Base-by-base conservation (phyloP, 768 basidiomycete species). In the Mycena belliarum region DNA sequence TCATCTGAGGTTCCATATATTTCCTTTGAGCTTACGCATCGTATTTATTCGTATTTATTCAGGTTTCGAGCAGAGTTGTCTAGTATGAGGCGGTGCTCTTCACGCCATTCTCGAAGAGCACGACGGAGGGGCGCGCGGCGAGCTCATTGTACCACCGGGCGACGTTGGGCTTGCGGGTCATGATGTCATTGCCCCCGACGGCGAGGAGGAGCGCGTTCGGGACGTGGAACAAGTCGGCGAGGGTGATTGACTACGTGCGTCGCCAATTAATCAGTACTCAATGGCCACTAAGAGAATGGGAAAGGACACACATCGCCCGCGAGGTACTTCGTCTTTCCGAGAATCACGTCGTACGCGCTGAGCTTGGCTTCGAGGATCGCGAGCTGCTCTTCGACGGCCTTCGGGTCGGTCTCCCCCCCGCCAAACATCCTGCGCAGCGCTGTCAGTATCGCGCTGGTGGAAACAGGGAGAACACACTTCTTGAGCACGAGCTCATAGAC, bases 301-400 rank as follows among this genome's bases (percentile, higher is more conserved):
- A 20, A 12, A 21, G 4, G 24, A 67, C 73, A 50, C 37, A 75
- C 82, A 61, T 86, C 73, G 0, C 84, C 84, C n/a, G 78, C 82
- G 35, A 86, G 65, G 66, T 83, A 86, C 61, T 76, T 78, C 55
- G 80, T 78, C 67, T 82, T 85, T 26, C 74, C 67, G 32, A 88
- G 72, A 52, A 88, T 82, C 18, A 62, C 54, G 26, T 88, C 84
- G 67, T 86, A 87, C 1, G 66, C 82, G 28, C 79, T 75, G 25
- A 87, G 73, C 59, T 76, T 81, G 0, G 57, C 69, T 26, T 74
- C 70, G 21, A 83, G 70, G 2, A 62, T 35, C 7, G 33, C 33
- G 33, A 35, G 33, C 33, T 35, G 33, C 33, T 8, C 33, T 4
- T 35, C 33, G 9, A 35, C 33, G 9, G 16, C 33, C 6, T 10